A percentile compares a stretch with the other conserved stretches of the same genome.
phyloP scores from a whole-genome alignment of 1,139 yeast species.

The Trichomonascaceae sp. region DNA sequence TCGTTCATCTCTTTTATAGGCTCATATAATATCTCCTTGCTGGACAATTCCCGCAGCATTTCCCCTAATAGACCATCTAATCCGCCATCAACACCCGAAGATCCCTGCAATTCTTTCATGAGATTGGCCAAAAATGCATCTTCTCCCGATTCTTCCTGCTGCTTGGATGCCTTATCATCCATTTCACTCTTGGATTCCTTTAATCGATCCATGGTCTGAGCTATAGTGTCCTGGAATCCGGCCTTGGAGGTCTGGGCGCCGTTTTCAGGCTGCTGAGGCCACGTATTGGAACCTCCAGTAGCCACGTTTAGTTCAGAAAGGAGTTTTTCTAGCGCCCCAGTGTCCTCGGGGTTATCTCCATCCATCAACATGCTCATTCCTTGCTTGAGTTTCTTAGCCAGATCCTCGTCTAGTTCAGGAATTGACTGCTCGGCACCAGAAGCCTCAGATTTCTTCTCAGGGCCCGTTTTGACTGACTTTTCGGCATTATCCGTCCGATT shows the following conservation, averaged over 20 bases:
- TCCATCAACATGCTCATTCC: conserved; percentile 45
- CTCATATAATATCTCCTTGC: conserved; percentile 81
- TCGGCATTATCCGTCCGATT: background rate
- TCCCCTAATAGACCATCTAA: conserved; percentile 62
- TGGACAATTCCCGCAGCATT: conserved; percentile 76
- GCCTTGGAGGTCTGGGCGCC: conserved; percentile 15
- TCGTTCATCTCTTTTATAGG: conserved; percentile 77
- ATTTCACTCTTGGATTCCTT: conserved; percentile 44
- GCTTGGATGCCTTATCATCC: conserved; percentile 33
- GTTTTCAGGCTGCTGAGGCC: conserved; percentile 7
- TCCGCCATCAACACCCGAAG: conserved; percentile 44
- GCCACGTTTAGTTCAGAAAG: conserved; percentile 43
- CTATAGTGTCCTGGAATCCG: conserved; percentile 69
- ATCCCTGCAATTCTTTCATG: conserved; percentile 57
- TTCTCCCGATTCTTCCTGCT: conserved; percentile 53
- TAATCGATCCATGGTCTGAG: conserved; percentile 74
- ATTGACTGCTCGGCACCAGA: conserved; percentile 17
- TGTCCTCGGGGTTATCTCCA: conserved; percentile 48
- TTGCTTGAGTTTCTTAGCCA: conserved; percentile 34
- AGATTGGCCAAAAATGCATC: conserved; percentile 36
- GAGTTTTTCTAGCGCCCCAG: conserved; percentile 48
- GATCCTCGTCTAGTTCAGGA: conserved; percentile 44
- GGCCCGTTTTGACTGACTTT: background rate
- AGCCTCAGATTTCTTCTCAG: conserved; percentile 16
- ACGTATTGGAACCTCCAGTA: conserved; percentile 25